Conservation (phyloP, 176 grass and related monocot genomes). For the Oryza punctata region DNA sequence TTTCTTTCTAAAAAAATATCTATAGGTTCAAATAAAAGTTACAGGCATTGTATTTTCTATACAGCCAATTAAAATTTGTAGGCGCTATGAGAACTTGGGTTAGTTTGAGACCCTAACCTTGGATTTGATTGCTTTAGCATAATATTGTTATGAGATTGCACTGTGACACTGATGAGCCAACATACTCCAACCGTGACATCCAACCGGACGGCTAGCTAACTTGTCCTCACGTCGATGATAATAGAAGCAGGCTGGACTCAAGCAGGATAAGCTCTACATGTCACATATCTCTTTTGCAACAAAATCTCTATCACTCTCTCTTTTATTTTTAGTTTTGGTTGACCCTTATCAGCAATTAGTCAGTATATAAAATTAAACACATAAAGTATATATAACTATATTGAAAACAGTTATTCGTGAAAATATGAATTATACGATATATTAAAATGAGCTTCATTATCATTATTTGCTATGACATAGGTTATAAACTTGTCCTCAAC, state of each 20-base stretch:
- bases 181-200: conserved; percentile 1
- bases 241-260: neutral
- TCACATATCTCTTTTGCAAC: neutral
- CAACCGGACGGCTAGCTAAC: neutral
- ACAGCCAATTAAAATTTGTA: too few species aligned
- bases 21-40: too few species aligned
- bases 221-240: conserved; percentile 4
- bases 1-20: too few species aligned
- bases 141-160: neutral
- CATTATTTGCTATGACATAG: neutral
- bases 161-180: conserved; percentile 19
- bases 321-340: neutral
- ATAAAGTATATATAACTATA: neutral
- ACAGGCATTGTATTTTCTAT: too few species aligned
- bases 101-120: neutral
- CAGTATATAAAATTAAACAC: neutral
- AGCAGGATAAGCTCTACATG: neutral
- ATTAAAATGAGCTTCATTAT: neutral
- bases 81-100: neutral
- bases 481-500: neutral
- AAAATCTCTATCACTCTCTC: too few species aligned
- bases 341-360: neutral
- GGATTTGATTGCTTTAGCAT: neutral
- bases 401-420: neutral
- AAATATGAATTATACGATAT: neutral